These are phyloP conservation scores for Claviceps sp. DNA, from an alignment of 2,329 filamentous ascomycete species.

Conservation along the genomic window DNA sequence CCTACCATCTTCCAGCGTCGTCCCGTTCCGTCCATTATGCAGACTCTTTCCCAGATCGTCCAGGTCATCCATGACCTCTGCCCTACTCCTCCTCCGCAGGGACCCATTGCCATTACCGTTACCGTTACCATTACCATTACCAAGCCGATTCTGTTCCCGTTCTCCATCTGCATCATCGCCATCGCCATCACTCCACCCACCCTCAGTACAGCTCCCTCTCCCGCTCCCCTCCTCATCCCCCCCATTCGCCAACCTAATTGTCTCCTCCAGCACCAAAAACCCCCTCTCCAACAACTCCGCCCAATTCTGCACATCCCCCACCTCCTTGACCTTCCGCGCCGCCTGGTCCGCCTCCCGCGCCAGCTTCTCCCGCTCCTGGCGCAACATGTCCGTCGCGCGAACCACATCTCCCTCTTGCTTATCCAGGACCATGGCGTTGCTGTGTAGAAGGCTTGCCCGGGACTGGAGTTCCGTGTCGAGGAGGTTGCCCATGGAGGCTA, in stretches of 20 bases:
- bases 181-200: slow-evolving; percentile 15
- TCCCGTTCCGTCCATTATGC: slow-evolving; percentile 3
- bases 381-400: slow-evolving; percentile 45
- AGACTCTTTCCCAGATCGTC: slow-evolving; percentile 6
- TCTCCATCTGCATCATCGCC: slow-evolving; percentile 2
- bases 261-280: slow-evolving; percentile 52
- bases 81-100: not conserved
- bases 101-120: not conserved
- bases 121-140: not conserved
- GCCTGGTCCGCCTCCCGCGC: slow-evolving; percentile 50
- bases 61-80: slow-evolving; percentile 11
- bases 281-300: slow-evolving; percentile 66
- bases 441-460: slow-evolving; percentile 56
- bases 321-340: slow-evolving; percentile 56
- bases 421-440: slow-evolving; percentile 50
- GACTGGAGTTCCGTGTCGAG: slow-evolving; percentile 55
- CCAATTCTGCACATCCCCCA: slow-evolving; percentile 78
- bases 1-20: slow-evolving; percentile 3
- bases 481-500: slow-evolving; percentile 54
- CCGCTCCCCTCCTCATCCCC: slow-evolving; percentile 12
- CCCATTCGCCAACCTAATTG: slow-evolving; percentile 39
- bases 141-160: no score
- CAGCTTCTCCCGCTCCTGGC: slow-evolving; percentile 52
- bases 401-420: slow-evolving; percentile 54
- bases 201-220: slow-evolving; percentile 22